Conservation (phyloP, 163 green algal species). For the Chlamydomonas reinhardtii region DNA sequence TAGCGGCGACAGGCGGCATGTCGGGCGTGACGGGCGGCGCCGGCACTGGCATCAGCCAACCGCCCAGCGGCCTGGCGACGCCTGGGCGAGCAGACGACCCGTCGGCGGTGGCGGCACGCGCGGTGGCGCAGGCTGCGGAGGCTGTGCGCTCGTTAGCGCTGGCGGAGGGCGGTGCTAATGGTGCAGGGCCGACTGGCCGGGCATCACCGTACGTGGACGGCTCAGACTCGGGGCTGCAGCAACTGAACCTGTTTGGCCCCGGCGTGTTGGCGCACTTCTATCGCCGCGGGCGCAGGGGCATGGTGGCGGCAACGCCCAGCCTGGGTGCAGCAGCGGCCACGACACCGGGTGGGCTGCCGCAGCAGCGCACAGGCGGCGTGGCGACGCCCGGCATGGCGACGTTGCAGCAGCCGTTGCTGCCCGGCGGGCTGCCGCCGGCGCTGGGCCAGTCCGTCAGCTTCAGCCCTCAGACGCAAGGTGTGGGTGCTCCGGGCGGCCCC, state of each 20-base stretch:
- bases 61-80: conserved; percentile 17
- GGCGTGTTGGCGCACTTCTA: conserved; percentile 50
- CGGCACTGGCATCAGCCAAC: background rate
- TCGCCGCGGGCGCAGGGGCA: background rate
- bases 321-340: background rate
- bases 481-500: too few relatives aligned
- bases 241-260: conserved; percentile 36
- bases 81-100: background rate
- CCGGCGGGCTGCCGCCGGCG: too few relatives aligned
- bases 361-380: too few relatives aligned
- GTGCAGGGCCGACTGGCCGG: background rate
- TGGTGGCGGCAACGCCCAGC: background rate
- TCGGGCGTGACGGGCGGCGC: background rate
- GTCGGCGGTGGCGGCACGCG: background rate
- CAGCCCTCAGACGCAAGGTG: too few relatives aligned
- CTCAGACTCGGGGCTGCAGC: conserved; percentile 26
- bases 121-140: conserved; percentile 21
- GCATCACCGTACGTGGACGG: conserved; percentile 18
- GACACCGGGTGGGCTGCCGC: too few relatives aligned
- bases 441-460: too few relatives aligned
- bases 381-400: too few relatives aligned
- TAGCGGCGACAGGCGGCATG: background rate
- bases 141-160: conserved; percentile 21
- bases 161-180: background rate
- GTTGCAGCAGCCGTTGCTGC: too few relatives aligned